These are phyloP conservation scores for Eucalyptus curtisii DNA, from an alignment of 345 rosid species.

Conservation along the genomic window DNA sequence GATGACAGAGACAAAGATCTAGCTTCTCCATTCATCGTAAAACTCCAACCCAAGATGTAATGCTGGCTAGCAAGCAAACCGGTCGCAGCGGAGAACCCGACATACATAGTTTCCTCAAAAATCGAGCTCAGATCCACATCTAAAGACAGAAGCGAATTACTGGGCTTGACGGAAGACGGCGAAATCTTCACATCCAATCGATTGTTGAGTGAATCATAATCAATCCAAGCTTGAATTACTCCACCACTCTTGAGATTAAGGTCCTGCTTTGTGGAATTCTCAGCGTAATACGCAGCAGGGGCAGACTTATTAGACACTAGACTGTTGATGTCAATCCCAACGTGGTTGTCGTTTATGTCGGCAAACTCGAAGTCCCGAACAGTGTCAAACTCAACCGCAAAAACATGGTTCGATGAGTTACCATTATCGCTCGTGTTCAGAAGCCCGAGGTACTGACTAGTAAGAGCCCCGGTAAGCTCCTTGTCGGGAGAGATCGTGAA, in stretches of 20 bases:
- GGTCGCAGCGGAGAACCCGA: conserved; percentile 85
- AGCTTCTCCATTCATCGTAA: conserved; percentile 54
- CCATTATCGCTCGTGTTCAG: conserved; percentile 34
- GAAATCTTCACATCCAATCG: conserved; percentile 59
- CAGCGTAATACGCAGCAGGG: conserved; percentile 39
- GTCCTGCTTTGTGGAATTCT: conserved; percentile 16
- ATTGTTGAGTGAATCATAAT: conserved; percentile 52
- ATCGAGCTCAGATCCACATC: conserved; percentile 47
- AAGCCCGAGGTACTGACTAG: conserved; percentile 65
- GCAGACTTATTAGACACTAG: conserved; percentile 43
- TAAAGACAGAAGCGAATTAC: conserved; percentile 39
- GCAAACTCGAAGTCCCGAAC: conserved; percentile 52
- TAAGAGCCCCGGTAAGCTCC: conserved; percentile 33
- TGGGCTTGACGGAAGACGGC: conserved; percentile 50
- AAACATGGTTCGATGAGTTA: conserved; percentile 41
- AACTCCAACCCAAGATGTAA: conserved; percentile 87
- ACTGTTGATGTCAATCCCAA: conserved; percentile 67
- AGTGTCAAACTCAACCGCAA: conserved; percentile 87
- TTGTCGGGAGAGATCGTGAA: conserved; percentile 50
- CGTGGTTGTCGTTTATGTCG: conserved; percentile 72
- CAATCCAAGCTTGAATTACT: conserved; percentile 74
- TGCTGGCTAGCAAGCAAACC: conserved; percentile 75
- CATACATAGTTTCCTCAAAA: conserved; percentile 53
- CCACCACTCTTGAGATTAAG: conserved; percentile 36
- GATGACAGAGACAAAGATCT: conserved; percentile 39